phyloP scores from a whole-genome alignment of 768 basidiomycete genomes.

The Pulveroboletus sp. region DNA sequence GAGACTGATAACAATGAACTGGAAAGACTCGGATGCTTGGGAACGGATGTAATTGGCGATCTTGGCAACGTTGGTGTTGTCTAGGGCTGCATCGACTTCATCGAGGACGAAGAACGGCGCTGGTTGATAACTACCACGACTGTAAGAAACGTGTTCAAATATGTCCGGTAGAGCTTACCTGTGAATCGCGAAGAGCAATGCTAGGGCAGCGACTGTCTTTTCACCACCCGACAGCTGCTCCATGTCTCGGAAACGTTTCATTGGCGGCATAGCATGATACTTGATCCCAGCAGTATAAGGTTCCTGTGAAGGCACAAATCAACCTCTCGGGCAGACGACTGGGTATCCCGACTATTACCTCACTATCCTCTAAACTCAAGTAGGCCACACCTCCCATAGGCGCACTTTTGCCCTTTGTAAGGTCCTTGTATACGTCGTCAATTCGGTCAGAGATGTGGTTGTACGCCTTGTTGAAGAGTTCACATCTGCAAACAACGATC shows the following conservation, averaged over 20 bases:
- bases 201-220: constrained; percentile 97
- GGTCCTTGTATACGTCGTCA: constrained; percentile 94
- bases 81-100: constrained; percentile 95
- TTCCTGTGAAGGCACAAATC: constrained; percentile 46
- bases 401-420: constrained; percentile 92
- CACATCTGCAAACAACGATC: constrained; percentile 42
- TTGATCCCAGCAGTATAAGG: constrained; percentile 89
- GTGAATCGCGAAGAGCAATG: constrained; percentile 94
- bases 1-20: constrained; percentile 96
- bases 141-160: background rate
- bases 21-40: constrained; percentile 83
- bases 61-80: constrained; percentile 98
- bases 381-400: constrained; percentile 98
- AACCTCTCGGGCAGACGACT: constrained; percentile 3
- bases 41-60: constrained; percentile 89
- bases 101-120: constrained; percentile 99
- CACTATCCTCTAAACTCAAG: constrained; percentile 91
- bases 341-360: constrained; percentile 53
- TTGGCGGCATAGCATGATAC: constrained; percentile 99
- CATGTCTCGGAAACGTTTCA: constrained; percentile 99
- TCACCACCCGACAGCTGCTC: constrained; percentile 98
- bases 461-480: constrained; percentile 94
- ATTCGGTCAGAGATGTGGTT: constrained; percentile 94
- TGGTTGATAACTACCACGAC: constrained; percentile 73
- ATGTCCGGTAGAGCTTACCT: constrained; percentile 46